Percentiles rank a stretch among this genome's conserved stretches.
Evolutionary conservation across 352 stramenopile genomes (phyloP).

Genomic region (Elongisporangium anandrum): DNA sequence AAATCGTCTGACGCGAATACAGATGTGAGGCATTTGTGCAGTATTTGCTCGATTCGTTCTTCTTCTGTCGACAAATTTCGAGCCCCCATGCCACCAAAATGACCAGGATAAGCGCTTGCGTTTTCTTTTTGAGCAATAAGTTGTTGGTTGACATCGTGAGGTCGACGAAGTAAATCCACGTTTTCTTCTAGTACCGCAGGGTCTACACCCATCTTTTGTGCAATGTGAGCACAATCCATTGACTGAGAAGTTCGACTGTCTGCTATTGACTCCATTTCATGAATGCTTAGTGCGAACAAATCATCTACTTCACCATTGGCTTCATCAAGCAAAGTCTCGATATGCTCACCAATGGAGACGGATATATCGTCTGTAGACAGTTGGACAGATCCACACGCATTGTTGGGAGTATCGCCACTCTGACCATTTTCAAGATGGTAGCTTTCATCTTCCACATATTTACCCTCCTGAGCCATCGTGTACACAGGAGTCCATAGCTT

Average conservation of each 20-base stretch:
- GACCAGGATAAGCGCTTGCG: too few species aligned
- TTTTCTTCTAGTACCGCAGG: conserved; percentile 28
- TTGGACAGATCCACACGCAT: background rate
- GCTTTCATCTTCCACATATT: background rate
- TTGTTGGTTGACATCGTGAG: conserved; percentile 43
- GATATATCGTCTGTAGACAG: background rate
- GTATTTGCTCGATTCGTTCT: conserved; percentile 68
- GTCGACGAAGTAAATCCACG: conserved; percentile 27
- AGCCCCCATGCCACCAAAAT: conserved; percentile 1
- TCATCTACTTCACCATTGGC: conserved; percentile 6
- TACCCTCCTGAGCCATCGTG: conserved; percentile 6
- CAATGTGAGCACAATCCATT: conserved; percentile 10
- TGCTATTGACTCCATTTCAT: conserved; percentile 13
- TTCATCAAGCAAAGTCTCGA: conserved; percentile 29
- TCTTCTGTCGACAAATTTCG: conserved; percentile 64
- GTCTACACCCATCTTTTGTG: conserved; percentile 30
- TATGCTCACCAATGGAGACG: conserved; percentile 17
- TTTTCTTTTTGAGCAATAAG: background rate
- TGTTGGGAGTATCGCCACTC: background rate
- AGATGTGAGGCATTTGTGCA: conserved; percentile 79
- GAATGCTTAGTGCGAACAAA: conserved; percentile 21
- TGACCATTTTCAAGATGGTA: background rate
- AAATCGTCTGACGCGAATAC: conserved; percentile 80
- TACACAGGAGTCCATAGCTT: conserved; percentile 19
- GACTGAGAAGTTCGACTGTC: background rate